phyloP scores from a whole-genome alignment of 495 filamentous ascomycete species.

The Hyphodiscus hymeniophilus region DNA sequence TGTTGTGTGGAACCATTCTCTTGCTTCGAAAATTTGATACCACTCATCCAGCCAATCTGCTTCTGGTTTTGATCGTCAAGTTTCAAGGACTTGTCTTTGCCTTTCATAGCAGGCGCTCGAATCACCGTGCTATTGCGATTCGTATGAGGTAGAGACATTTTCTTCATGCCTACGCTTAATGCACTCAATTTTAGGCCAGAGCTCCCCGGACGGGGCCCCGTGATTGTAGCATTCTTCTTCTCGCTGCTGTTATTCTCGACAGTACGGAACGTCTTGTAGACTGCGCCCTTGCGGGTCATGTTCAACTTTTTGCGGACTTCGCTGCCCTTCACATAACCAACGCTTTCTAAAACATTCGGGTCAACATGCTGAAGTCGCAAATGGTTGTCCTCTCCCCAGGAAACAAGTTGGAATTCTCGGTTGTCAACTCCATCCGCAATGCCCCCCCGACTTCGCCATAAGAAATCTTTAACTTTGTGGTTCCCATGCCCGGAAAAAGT shows the following conservation, averaged over 20 bases:
- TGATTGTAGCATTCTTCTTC: conserved; percentile 38
- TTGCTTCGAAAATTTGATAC: conserved; percentile 69
- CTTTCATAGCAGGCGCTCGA: conserved; percentile 29
- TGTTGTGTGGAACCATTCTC: conserved; percentile 3
- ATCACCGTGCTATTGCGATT: conserved; percentile 9
- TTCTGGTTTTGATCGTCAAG: conserved; percentile 31
- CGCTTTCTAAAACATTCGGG: conserved; percentile 50
- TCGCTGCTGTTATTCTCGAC: conserved; percentile 37
- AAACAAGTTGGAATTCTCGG: conserved; percentile 87
- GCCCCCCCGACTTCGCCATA: conserved; percentile 82
- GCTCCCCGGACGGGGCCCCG: conserved; percentile 34
- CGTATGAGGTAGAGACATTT: conserved; percentile 15
- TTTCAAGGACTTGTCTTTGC: conserved; percentile 27
- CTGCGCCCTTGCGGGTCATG: conserved; percentile 71
- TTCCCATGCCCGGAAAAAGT: conserved; percentile 69
- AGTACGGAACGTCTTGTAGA: conserved; percentile 76
- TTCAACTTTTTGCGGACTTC: conserved; percentile 56
- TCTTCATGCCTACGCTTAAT: conserved; percentile 39
- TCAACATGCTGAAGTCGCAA: conserved; percentile 73
- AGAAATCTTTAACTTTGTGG: conserved; percentile 84
- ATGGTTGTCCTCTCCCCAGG: conserved; percentile 82
- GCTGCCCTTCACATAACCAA: conserved; percentile 70
- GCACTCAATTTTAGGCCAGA: conserved; percentile 26
- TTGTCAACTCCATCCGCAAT: conserved; percentile 61
- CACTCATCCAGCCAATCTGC: conserved; percentile 89